Base-by-base conservation (phyloP, 2,329 filamentous ascomycete genomes). In the Fusarium torulosum region DNA sequence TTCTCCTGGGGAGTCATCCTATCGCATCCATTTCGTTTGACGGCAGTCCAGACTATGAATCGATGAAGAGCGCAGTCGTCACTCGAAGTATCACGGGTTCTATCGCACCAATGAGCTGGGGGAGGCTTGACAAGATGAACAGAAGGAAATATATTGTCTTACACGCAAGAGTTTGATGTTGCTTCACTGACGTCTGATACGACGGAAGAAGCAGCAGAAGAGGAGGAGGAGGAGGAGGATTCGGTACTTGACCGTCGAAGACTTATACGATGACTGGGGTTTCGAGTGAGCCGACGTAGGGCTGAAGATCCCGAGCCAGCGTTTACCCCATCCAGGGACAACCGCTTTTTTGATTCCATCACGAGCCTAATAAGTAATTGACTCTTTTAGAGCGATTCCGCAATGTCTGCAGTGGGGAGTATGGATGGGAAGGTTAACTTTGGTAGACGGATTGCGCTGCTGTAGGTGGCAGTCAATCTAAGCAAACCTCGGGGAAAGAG, bases 1-100 rank as follows among this genome's bases (percentile, higher is more conserved):
- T 79, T 82, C 65, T 86, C 82, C 68, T 79, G 79, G 23, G 78
- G 72, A 10, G 80, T 81, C 79, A 86, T 84, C 53, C 79, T 80
- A 41, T 74, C 63, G 53, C 80, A 85, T 29, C 77, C 79, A 75
- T 86, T 87, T 69, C 85, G 84, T 73, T 84, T 83, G 65, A 86
- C 79, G 44, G 85, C 85, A 33, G 81, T 82, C 85, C 85, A 87
- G 51, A 85, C 83, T 67, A 87, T 82, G 75, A 88, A 88, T 58
- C 82, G 79, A 69, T 86, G 80, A 43, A 83, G 79, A 20, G 82
- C 82, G 71, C 85, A 86, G 69, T 85, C 83, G 60, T 85, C 80
- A 29, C 76, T 78, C 13, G 79, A 75, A 21, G 80, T 81, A 45
- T 82, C 79, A 62, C 80, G 81, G 66, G 79, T 80, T 43, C 84